Evolutionary conservation across 2,329 filamentous ascomycete species (phyloP).

Genomic region (Exophiala phaeomuriformis): DNA sequence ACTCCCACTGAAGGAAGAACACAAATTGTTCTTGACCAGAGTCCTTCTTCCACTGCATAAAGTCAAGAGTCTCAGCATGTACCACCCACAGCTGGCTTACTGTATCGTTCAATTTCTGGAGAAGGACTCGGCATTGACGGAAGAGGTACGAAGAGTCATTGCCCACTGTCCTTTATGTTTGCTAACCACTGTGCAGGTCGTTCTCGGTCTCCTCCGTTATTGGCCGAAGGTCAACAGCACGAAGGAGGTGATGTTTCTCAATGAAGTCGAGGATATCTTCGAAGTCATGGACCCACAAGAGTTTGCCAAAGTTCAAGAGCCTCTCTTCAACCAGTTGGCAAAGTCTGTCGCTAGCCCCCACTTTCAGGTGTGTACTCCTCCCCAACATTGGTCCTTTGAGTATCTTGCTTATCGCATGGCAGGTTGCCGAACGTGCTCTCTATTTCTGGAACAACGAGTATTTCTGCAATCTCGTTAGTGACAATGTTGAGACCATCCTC

Average conservation of each 20-base stretch:
- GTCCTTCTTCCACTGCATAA: slow-evolving; percentile 93
- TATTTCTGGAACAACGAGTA: slow-evolving; percentile 99
- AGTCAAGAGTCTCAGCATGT: slow-evolving; percentile 99
- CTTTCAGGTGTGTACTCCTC: slow-evolving; percentile 60
- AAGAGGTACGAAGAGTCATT: slow-evolving; percentile 60
- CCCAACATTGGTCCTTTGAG: neutral
- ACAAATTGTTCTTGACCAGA: slow-evolving; percentile 93
- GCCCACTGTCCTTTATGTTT: slow-evolving; percentile 1
- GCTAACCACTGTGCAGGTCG: slow-evolving; percentile 54
- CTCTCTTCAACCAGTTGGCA: slow-evolving; percentile 90
- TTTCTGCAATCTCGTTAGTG: slow-evolving; percentile 97
- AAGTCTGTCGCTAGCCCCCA: slow-evolving; percentile 98
- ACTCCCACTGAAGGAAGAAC: slow-evolving; percentile 91
- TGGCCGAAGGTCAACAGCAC: slow-evolving; percentile 99
- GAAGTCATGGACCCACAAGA: slow-evolving; percentile 99
- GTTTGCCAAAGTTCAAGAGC: slow-evolving; percentile 97
- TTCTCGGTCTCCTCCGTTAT: slow-evolving; percentile 86
- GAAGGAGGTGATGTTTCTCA: slow-evolving; percentile 99
- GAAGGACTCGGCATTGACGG: slow-evolving; percentile 92
- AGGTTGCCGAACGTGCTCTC: slow-evolving; percentile 87
- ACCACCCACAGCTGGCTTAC: slow-evolving; percentile 95
- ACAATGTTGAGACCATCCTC: slow-evolving; percentile 96
- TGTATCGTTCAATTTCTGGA: slow-evolving; percentile 98
- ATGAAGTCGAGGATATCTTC: slow-evolving; percentile 98
- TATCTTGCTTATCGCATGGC: slow-evolving; percentile 3